Conservation (phyloP, 1,139 yeast species). For the Candida dubliniensis region DNA sequence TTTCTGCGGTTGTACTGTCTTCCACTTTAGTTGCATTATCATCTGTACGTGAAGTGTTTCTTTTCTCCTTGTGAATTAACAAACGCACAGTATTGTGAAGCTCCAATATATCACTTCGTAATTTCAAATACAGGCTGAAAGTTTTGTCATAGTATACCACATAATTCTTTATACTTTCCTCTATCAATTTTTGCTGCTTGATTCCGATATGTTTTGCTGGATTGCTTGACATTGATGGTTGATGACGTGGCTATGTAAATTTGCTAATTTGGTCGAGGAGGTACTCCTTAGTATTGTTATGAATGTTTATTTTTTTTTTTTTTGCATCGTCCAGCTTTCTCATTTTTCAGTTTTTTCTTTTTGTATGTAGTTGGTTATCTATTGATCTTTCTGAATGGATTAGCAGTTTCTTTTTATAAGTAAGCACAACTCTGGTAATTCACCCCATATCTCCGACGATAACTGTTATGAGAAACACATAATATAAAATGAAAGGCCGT, state of each 20-base stretch:
- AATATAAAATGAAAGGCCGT: too few relatives aligned
- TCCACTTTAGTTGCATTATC: background rate
- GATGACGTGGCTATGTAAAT: slow-evolving; percentile 1
- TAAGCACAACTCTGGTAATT: too few relatives aligned
- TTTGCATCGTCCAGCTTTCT: background rate
- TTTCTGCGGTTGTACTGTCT: background rate
- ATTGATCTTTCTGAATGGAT: too few relatives aligned
- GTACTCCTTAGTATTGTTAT: too few relatives aligned
- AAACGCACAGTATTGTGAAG: slow-evolving; percentile 11
- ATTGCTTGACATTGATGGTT: background rate
- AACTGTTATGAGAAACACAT: too few relatives aligned
- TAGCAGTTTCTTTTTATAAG: too few relatives aligned
- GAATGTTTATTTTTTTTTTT: slow-evolving; percentile 1
- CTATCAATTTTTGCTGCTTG: slow-evolving; percentile 24
- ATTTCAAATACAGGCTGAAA: slow-evolving; percentile 31
- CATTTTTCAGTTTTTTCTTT: background rate
- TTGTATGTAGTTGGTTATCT: too few relatives aligned
- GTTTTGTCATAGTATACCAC: slow-evolving; percentile 37
- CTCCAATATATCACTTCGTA: slow-evolving; percentile 36
- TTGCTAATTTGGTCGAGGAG: too few relatives aligned
- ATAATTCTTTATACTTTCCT: slow-evolving; percentile 31
- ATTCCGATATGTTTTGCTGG: slow-evolving; percentile 8
- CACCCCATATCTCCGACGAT: too few relatives aligned
- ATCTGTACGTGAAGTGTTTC: background rate
- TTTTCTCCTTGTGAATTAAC: background rate